Conservation (phyloP, 345 rosid species). For the Arabidopsis arenosa region DNA sequence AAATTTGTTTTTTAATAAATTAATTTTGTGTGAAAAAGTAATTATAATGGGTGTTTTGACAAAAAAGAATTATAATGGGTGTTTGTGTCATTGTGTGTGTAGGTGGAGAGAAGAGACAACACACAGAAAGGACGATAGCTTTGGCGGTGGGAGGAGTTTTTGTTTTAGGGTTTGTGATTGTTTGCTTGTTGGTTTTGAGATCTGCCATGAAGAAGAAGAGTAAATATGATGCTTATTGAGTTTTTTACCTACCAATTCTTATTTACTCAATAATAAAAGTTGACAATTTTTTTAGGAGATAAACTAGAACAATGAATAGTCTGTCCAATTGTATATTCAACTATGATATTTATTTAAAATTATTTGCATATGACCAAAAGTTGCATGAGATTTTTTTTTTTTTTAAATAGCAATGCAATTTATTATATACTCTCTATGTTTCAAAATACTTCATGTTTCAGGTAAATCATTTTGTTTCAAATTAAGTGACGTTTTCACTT, state of each 20-base stretch:
- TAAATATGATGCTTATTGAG: constrained; percentile 47
- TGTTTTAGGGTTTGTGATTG: constrained; percentile 66
- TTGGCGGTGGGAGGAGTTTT: constrained; percentile 84
- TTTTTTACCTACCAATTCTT: neutral
- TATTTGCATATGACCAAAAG: no score
- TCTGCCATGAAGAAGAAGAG: constrained; percentile 62
- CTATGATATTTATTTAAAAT: constrained; percentile 7
- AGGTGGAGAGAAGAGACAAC: constrained; percentile 54
- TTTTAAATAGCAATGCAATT: no score
- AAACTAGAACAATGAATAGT: neutral
- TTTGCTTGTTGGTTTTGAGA: constrained; percentile 63
- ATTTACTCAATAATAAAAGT: neutral
- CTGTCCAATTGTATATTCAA: constrained; percentile 21
- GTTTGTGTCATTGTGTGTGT: constrained; percentile 17
- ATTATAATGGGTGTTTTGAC: neutral
- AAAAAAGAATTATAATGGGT: no score
- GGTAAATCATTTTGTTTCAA: no score
- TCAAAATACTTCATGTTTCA: no score
- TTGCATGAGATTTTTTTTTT: no score
- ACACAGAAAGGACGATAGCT: constrained; percentile 77
- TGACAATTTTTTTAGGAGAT: constrained; percentile 23
- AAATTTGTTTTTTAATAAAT: neutral
- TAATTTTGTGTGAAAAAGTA: neutral
- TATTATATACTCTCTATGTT: no score
- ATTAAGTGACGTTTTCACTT: no score